Conservation (phyloP, 352 stramenopile genomes). For the Pythium folliculosum region DNA sequence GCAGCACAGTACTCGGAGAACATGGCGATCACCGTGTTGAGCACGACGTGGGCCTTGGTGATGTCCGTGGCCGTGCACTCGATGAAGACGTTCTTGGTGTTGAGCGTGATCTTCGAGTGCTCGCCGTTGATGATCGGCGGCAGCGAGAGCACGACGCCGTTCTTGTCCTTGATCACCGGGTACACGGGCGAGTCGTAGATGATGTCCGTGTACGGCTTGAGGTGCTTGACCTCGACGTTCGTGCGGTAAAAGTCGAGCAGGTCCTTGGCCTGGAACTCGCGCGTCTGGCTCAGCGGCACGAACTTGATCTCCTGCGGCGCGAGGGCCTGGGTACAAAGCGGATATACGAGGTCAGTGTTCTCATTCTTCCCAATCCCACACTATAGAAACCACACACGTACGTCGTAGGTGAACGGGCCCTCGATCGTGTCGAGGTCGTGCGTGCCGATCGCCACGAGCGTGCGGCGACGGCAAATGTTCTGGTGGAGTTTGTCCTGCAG, state of each 20-base stretch:
- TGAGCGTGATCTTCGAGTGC: slow-evolving; percentile 96
- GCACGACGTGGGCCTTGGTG: slow-evolving; percentile 99
- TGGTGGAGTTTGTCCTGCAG: slow-evolving; percentile 99
- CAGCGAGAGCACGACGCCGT: slow-evolving; percentile 96
- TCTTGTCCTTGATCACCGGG: slow-evolving; percentile 96
- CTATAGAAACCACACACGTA: slow-evolving; percentile 29
- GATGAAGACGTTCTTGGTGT: slow-evolving; percentile 99
- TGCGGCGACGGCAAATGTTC: slow-evolving; percentile 99
- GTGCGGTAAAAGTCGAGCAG: slow-evolving; percentile 97
- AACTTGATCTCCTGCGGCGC: slow-evolving; percentile 96
- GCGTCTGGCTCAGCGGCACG: slow-evolving; percentile 92
- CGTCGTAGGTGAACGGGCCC: slow-evolving; percentile 92
- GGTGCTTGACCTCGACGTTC: slow-evolving; percentile 94
- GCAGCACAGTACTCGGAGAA: slow-evolving; percentile 98
- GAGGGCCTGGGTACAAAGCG: slow-evolving; percentile 74
- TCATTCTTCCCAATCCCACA: not conserved
- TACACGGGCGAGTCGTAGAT: slow-evolving; percentile 99
- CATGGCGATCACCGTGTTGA: slow-evolving; percentile 99
- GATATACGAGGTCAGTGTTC: not conserved
- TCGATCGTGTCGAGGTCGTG: slow-evolving; percentile 98
- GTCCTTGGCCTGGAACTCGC: slow-evolving; percentile 93
- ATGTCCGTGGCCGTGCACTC: slow-evolving; percentile 99
- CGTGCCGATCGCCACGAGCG: slow-evolving; percentile 99
- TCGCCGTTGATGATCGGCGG: slow-evolving; percentile 99
- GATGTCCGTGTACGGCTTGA: slow-evolving; percentile 99